Conservation (phyloP, 371 early-diverging fungal genomes). For the Paraphysoderma sedebokerense region DNA sequence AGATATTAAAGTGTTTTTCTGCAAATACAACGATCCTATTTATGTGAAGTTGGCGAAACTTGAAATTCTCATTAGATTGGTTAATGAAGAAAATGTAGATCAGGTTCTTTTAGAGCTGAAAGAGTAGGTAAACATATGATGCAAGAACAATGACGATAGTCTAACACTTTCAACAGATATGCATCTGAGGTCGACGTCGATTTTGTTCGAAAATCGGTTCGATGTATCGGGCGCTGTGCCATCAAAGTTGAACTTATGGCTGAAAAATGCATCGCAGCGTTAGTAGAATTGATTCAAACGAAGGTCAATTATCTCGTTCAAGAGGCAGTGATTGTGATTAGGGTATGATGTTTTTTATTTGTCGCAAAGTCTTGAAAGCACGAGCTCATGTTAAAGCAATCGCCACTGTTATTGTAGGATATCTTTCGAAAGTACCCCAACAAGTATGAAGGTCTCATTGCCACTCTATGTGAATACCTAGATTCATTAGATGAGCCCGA, state of each 20-base stretch:
- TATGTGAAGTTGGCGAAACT: conserved; percentile 90
- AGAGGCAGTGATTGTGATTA: conserved; percentile 81
- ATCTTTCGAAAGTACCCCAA: conserved; percentile 92
- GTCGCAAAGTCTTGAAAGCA: too few species aligned
- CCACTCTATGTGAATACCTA: conserved; percentile 28
- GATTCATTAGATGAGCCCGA: conserved; percentile 31
- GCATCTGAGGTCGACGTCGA: conserved; percentile 88
- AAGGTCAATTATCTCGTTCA: conserved; percentile 88
- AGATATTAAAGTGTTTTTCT: conserved; percentile 84
- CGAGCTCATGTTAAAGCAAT: not conserved
- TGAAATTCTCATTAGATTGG: conserved; percentile 69
- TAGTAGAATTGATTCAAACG: conserved; percentile 71
- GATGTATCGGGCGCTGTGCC: conserved; percentile 83
- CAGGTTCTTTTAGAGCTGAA: conserved; percentile 73
- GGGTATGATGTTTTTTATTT: conserved; percentile 23
- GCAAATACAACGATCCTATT: conserved; percentile 91
- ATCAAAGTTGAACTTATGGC: conserved; percentile 70
- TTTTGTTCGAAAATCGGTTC: conserved; percentile 82
- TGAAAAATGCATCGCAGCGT: conserved; percentile 63
- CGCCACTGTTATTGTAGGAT: conserved; percentile 36
- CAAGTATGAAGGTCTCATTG: conserved; percentile 74
- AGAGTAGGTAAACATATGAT: conserved; percentile 39
- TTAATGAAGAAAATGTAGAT: conserved; percentile 58
- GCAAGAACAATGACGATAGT: not conserved
- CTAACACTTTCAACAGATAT: conserved; percentile 31